Evolutionary conservation across 306 rosid species (phyloP), one percentile per base, ranked within the genome.

Genomic region (Geum urbanum): DNA sequence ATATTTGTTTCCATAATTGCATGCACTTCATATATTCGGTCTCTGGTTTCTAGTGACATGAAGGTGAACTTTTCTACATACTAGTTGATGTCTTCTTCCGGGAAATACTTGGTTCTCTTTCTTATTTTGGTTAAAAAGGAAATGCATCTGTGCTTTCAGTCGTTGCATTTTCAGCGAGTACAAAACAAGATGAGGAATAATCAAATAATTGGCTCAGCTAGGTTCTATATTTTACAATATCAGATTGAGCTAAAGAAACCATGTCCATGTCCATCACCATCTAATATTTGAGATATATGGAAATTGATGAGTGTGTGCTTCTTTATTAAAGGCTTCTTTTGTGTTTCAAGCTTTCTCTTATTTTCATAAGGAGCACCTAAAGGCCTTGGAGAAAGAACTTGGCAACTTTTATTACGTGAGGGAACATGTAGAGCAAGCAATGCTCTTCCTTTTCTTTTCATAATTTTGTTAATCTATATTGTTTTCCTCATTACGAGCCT

Each of bases 251-350:
- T 24, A 67, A 67, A 50, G 72, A 50, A n/a, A 35, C 35, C 32
- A 35, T 16, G 60, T 39, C 49, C 66, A 39, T 16, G 48, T 41
- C 67, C 65, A 37, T 60, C 18, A 12, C 46, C 46, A 52, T 39
- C 39, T 39, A 37, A 41, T 75, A 69, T 76, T 70, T 77, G 80
- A 71, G 61, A 71, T 72, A 63, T 69, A 55, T 79, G 77, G 86
- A 80, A 76, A 77, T 56, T 79, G 85, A 80, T 73, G 85, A 84
- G 75, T 76, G 71, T 74, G 55, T 56, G 54, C 45, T 74, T 84
- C 95, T 84, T 88, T 85, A 87, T 86, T 74, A 85, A 91, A 91
- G 89, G 92, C 84, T 79, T 86, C 87, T 88, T 95, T 32, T 87
- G 80, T 67, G 74, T 55, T 83, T 69, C 85, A 67, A 82, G 81